These are phyloP conservation scores for Eudorina sp. DNA, from an alignment of 139 green algal genomes.

Conservation along the genomic window DNA sequence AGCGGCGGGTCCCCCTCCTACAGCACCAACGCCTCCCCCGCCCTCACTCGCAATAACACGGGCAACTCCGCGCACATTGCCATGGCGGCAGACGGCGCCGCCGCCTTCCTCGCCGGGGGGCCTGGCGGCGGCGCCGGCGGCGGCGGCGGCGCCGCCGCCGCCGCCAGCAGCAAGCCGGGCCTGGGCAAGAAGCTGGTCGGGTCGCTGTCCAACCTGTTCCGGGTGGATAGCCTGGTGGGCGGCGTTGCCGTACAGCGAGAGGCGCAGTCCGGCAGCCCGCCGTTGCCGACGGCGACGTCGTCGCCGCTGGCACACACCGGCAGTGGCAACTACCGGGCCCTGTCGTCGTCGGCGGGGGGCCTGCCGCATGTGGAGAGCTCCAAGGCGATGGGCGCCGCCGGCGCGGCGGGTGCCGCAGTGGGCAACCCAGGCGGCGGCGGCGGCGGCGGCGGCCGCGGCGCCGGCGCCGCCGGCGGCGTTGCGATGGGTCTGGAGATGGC, in stretches of 20 bases:
- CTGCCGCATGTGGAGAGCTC: too few relatives aligned
- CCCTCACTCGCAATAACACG: constrained; percentile 5
- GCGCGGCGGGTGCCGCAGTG: neutral
- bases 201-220: constrained; percentile 37
- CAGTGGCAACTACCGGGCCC: neutral
- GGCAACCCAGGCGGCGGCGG: neutral
- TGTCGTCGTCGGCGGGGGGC: too few relatives aligned
- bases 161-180: neutral
- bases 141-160: neutral
- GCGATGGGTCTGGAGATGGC: neutral
- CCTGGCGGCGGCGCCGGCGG: neutral
- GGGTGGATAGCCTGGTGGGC: constrained; percentile 23
- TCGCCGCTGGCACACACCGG: too few relatives aligned
- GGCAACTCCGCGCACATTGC: neutral
- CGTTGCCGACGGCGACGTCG: too few relatives aligned
- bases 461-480: neutral
- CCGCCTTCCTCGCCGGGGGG: neutral
- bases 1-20: neutral
- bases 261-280: neutral
- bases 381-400: neutral
- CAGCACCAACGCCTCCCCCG: neutral
- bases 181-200: constrained; percentile 35
- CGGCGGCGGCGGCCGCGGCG: neutral
- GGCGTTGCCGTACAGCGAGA: neutral
- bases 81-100: neutral